Percentiles rank a stretch among this genome's conserved stretches.
Evolutionary conservation across 495 filamentous ascomycete species (phyloP).

Genomic region (Aspergillus conjunctus): DNA sequence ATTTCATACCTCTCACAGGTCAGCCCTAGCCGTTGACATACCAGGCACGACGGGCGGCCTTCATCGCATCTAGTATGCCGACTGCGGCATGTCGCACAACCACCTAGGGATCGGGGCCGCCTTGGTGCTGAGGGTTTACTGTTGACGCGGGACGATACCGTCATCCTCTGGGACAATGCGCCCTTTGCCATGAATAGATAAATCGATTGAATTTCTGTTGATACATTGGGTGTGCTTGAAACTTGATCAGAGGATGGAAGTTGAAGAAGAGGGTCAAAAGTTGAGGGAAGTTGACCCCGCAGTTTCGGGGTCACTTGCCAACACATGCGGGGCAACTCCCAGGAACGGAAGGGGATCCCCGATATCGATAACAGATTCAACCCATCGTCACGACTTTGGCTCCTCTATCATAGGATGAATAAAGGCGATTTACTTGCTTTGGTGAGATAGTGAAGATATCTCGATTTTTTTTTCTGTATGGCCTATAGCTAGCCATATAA

Average conservation of each 20-base stretch:
- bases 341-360: neutral
- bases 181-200: neutral
- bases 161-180: neutral
- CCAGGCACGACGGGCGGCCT: constrained; percentile 28
- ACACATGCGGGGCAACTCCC: neutral
- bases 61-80: constrained; percentile 36
- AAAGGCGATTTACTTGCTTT: neutral
- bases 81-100: constrained; percentile 25
- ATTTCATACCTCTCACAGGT: constrained; percentile 30
- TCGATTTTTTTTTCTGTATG: too few species aligned
- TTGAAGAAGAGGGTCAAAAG: neutral
- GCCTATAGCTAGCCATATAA: too few species aligned
- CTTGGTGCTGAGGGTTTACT: neutral
- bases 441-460: neutral
- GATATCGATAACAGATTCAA: neutral
- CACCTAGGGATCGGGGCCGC: constrained; percentile 14
- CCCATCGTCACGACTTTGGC: too few species aligned
- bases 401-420: neutral
- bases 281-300: neutral
- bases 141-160: neutral
- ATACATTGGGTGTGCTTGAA: too few species aligned
- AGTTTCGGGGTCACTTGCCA: constrained; percentile 3
- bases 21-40: constrained; percentile 24
- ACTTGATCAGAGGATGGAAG: neutral
- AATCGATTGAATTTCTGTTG: too few species aligned